Evolutionary conservation across 495 filamentous ascomycete species (phyloP).

Genomic region (Neurospora sp.): DNA sequence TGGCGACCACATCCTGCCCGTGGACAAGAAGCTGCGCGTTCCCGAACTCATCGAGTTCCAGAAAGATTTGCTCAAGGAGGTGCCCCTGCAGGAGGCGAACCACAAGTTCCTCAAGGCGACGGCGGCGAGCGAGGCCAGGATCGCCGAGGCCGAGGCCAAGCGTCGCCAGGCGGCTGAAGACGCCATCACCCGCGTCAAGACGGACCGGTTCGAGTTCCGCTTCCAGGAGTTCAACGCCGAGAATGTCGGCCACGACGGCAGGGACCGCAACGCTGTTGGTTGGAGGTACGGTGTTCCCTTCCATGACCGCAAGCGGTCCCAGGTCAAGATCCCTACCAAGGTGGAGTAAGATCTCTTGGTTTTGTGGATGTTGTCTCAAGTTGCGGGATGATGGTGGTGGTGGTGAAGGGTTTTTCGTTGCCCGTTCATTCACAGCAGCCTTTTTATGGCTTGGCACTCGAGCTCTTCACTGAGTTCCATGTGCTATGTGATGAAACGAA

Average conservation of each 20-base stretch:
- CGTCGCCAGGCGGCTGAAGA: conserved; percentile 30
- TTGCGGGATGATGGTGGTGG: neutral
- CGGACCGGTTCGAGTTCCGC: conserved; percentile 64
- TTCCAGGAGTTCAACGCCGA: conserved; percentile 54
- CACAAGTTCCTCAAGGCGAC: conserved; percentile 16
- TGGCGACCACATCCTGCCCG: conserved; percentile 56
- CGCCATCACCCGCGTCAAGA: conserved; percentile 34
- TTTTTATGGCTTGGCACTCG: neutral
- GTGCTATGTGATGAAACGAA: neutral
- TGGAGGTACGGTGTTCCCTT: conserved; percentile 44
- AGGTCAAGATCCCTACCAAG: conserved; percentile 37
- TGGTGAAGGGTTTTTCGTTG: neutral
- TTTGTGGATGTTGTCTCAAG: neutral
- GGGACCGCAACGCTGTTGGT: conserved; percentile 47
- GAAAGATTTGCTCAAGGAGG: conserved; percentile 24
- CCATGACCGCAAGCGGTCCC: conserved; percentile 36
- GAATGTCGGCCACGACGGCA: conserved; percentile 34
- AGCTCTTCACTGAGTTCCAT: neutral
- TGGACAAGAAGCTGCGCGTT: conserved; percentile 80
- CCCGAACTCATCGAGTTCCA: conserved; percentile 67
- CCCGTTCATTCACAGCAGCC: neutral
- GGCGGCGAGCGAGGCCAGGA: conserved; percentile 22
- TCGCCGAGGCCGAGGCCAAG: conserved; percentile 30
- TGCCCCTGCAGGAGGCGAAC: conserved; percentile 24
- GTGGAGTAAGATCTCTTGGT: conserved; percentile 15